Percentiles rank a stretch among this genome's conserved stretches.
Conservation (phyloP, 2,329 filamentous ascomycete genomes). For the Exophiala mesophila region DNA sequence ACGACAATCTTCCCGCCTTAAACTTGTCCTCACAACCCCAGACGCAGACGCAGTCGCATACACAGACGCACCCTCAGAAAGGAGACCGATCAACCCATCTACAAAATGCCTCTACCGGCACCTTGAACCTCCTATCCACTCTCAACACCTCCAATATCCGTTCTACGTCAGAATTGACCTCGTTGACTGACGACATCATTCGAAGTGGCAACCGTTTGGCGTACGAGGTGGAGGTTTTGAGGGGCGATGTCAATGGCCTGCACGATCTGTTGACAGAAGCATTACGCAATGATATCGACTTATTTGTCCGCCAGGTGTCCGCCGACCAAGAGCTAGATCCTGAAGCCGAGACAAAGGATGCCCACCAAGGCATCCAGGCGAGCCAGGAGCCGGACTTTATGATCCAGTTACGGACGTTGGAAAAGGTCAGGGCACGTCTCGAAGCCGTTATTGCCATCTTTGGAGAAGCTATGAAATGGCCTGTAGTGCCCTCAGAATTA, state of each 20-base stretch:
- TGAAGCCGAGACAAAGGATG: slow-evolving; percentile 5
- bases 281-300: slow-evolving; percentile 64
- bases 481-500: slow-evolving; percentile 79
- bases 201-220: slow-evolving; percentile 81
- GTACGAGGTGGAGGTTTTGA: slow-evolving; percentile 88
- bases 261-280: slow-evolving; percentile 71
- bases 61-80: slow-evolving; percentile 38
- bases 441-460: slow-evolving; percentile 88
- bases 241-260: slow-evolving; percentile 80
- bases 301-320: slow-evolving; percentile 60
- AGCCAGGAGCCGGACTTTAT: slow-evolving; percentile 61
- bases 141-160: slow-evolving; percentile 84
- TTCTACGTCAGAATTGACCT: slow-evolving; percentile 73
- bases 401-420: slow-evolving; percentile 73
- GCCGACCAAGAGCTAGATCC: slow-evolving; percentile 6
- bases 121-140: slow-evolving; percentile 78
- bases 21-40: slow-evolving; percentile 41
- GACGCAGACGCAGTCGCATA: too few species aligned
- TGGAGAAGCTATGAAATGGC: slow-evolving; percentile 93
- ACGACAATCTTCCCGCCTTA: slow-evolving; percentile 68
- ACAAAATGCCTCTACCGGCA: slow-evolving; percentile 61
- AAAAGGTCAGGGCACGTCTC: slow-evolving; percentile 74
- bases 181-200: slow-evolving; percentile 90
- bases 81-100: slow-evolving; percentile 56
- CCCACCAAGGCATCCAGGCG: neutral